These are phyloP conservation scores for Tetrahymena thermophila DNA, from an alignment of 73 alveolate genomes.

Conservation along the genomic window DNA sequence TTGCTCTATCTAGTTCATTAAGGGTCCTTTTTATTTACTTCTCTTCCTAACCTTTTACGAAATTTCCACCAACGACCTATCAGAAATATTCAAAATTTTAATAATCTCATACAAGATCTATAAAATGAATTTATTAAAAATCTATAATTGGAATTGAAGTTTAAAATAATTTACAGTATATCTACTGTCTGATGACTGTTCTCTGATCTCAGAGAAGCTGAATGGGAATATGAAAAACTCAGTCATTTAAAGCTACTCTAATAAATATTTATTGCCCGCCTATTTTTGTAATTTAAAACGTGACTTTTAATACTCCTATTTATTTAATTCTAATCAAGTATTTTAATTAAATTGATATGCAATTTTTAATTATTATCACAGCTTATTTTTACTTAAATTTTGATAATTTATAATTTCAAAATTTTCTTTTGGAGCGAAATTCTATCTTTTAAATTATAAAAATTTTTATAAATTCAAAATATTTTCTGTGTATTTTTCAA, in stretches of 20 bases:
- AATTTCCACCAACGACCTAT: neutral
- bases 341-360: neutral
- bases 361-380: neutral
- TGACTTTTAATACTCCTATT: neutral
- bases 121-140: too few relatives aligned
- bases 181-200: neutral
- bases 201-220: neutral
- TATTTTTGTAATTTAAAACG: neutral
- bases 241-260: neutral
- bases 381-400: neutral
- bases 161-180: neutral
- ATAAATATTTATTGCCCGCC: neutral
- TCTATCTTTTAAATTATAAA: neutral
- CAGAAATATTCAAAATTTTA: neutral
- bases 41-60: neutral
- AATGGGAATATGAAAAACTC: neutral
- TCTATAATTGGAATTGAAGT: neutral
- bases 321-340: neutral
- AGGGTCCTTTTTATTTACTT: neutral
- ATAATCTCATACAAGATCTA: neutral
- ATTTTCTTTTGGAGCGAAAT: constrained; percentile 1
- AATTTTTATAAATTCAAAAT: neutral
- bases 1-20: neutral
- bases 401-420: neutral
- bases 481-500: neutral